Base-by-base conservation (phyloP, 1,139 yeast species). In the Diutina ranongensis region DNA sequence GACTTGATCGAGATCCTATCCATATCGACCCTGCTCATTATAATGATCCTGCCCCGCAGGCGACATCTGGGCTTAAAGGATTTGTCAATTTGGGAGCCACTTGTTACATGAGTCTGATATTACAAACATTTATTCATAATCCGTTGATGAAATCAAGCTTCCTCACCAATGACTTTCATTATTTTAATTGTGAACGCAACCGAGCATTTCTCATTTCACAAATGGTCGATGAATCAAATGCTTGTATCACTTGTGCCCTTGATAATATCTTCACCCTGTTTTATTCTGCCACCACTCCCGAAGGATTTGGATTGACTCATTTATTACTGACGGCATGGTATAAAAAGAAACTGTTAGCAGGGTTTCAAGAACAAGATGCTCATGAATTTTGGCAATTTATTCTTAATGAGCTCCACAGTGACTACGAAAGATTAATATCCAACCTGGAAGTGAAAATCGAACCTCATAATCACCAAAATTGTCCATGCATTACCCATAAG, bases 301-400 rank as follows among this genome's bases (percentile, higher is more conserved):
- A 76, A 20, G 94, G 94, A 0, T 83, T 68, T 60, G 95, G 95
- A 0, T 80, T 86, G 51, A 78, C 87, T 1, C 73, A 80, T 46
- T 64, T 89, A 44, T 67, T 89, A 47, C 74, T 76, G 38, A 83
- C 95, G 12, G 83, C 95, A 1, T 87, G 95, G 95, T 79, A 77
- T 55, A 80, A 83, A 48, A 84, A 86, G 55, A 76, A 82, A 53
- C 76, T 88, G 22, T 73, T 92, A 49, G 95, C 97, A 0, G 98
- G 98, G 1, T 88, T 88, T 52, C 84, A 92, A 45, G 97, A 92
- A 62, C 98, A 92, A 62, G 98, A 92, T 61, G 97, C 98, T 0
- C 98, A 92, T 62, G 98, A 92, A 61, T 92, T 89, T 61, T 81
- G 95, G 82, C 97, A 92, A 59, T 88, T 89, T 59, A 58, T 89